These are phyloP conservation scores for Colletotrichum caudatum DNA, from an alignment of 2,329 filamentous ascomycete species.

Conservation along the genomic window DNA sequence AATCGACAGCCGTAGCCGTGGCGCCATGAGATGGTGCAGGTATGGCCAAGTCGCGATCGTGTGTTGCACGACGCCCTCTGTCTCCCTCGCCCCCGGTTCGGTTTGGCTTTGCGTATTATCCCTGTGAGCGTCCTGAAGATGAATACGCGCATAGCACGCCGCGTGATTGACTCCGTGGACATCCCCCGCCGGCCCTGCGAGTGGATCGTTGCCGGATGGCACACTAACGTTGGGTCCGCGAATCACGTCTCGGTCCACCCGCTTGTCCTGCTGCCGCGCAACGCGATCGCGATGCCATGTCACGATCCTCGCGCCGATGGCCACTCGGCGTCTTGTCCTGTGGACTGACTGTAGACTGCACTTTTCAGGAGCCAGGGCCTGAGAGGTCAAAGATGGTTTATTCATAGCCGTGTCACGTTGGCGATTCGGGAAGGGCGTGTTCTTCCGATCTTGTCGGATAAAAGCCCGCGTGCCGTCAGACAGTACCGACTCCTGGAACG, in stretches of 20 bases:
- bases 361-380: too few relatives aligned
- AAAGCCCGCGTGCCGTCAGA: not conserved
- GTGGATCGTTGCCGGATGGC: not conserved
- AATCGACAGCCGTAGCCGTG: constrained; percentile 32
- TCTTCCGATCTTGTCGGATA: not conserved
- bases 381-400: too few relatives aligned
- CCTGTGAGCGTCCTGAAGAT: not conserved
- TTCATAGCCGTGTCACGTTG: too few relatives aligned
- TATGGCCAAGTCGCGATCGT: too few relatives aligned
- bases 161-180: not conserved
- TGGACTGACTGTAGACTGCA: too few relatives aligned
- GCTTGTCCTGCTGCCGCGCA: not conserved
- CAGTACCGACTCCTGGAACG: not conserved
- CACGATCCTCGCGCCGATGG: too few relatives aligned
- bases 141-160: constrained; percentile 20
- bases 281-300: too few relatives aligned
- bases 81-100: not conserved
- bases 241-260: constrained; percentile 28
- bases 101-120: too few relatives aligned
- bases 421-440: not conserved
- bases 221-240: not conserved
- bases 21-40: too few relatives aligned
- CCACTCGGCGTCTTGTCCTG: too few relatives aligned
- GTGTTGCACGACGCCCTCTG: too few relatives aligned
- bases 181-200: not conserved